phyloP scores from a whole-genome alignment of 495 filamentous ascomycete species.

The Astrothelium macrocarpum region DNA sequence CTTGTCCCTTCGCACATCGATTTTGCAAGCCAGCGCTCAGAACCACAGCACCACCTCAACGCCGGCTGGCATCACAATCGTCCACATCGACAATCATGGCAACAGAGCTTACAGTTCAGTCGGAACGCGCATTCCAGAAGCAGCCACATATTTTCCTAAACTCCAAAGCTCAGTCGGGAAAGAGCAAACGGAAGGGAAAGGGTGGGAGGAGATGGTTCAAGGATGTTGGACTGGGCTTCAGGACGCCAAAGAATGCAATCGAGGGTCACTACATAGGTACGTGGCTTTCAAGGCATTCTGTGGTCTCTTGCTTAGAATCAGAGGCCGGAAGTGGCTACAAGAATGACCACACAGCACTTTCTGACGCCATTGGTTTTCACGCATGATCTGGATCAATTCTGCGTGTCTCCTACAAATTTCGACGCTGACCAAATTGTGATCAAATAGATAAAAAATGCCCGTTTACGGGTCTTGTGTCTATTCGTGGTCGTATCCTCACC shows the following conservation, averaged over 20 bases:
- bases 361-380: no score
- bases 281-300: slow-evolving; percentile 29
- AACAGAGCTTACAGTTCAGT: slow-evolving; percentile 30
- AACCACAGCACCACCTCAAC: neutral
- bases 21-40: neutral
- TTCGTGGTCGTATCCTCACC: slow-evolving; percentile 99
- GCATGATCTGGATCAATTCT: slow-evolving; percentile 3
- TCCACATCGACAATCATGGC: slow-evolving; percentile 26
- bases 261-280: slow-evolving; percentile 98
- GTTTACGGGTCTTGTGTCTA: slow-evolving; percentile 94
- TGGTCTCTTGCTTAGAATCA: neutral
- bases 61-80: neutral
- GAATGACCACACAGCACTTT: no score
- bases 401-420: slow-evolving; percentile 4
- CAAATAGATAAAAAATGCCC: slow-evolving; percentile 98
- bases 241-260: slow-evolving; percentile 94
- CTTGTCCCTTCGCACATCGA: neutral
- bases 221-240: slow-evolving; percentile 97
- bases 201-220: slow-evolving; percentile 95
- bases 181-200: slow-evolving; percentile 76
- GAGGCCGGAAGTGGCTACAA: no score
- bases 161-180: slow-evolving; percentile 72
- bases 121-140: slow-evolving; percentile 32
- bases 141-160: slow-evolving; percentile 99
- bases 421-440: neutral